Conservation (phyloP, 192 early-diverging fungal genomes). For the Rhizophagus prolifer region DNA sequence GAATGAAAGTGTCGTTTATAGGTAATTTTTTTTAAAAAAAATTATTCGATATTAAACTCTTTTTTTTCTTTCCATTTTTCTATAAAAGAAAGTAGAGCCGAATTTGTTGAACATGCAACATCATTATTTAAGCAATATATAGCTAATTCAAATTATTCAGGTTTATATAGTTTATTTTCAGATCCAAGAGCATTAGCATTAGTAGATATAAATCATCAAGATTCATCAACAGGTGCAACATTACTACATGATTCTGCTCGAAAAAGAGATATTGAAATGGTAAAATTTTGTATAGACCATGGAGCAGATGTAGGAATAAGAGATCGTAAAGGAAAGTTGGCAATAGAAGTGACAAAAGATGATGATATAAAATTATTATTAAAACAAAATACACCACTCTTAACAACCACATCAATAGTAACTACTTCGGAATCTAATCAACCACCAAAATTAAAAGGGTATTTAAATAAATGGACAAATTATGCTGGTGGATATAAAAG, state of each 20-base stretch:
- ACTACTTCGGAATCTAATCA: constrained; percentile 53
- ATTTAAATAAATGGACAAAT: constrained; percentile 85
- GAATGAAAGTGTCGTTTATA: not conserved
- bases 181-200: constrained; percentile 54
- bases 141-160: constrained; percentile 37
- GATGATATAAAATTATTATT: constrained; percentile 54
- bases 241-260: constrained; percentile 70
- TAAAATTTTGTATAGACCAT: constrained; percentile 68
- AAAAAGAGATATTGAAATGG: constrained; percentile 61
- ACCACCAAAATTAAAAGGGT: constrained; percentile 62
- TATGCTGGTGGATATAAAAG: constrained; percentile 78
- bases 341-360: constrained; percentile 55
- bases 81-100: constrained; percentile 46
- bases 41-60: too few species aligned
- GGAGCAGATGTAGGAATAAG: constrained; percentile 74
- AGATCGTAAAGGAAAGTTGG: constrained; percentile 63
- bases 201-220: constrained; percentile 69
- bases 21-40: too few species aligned
- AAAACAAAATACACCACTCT: constrained; percentile 28
- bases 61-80: not conserved
- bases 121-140: constrained; percentile 55
- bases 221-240: constrained; percentile 60
- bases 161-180: constrained; percentile 45
- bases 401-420: constrained; percentile 50
- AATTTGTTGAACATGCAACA: constrained; percentile 50